These are phyloP conservation scores for Ogataea polymorpha DNA, from an alignment of 805 yeast species.

Conservation along the genomic window DNA sequence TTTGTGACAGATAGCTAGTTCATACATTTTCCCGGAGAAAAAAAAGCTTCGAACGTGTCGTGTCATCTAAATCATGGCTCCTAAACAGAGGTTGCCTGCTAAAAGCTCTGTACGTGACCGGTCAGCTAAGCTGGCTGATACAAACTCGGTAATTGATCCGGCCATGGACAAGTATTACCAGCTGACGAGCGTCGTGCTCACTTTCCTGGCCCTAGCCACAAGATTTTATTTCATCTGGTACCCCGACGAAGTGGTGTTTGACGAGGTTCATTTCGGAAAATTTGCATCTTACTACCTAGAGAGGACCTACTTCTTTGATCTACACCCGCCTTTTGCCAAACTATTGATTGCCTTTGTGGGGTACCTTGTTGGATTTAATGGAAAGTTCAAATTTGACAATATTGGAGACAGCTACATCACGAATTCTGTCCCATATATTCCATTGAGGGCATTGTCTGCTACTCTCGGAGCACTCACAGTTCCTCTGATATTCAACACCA, in stretches of 20 bases:
- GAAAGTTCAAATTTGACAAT: slow-evolving; percentile 85
- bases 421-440: slow-evolving; percentile 83
- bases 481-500: slow-evolving; percentile 77
- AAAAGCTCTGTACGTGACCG: slow-evolving; percentile 5
- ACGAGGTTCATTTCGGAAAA: slow-evolving; percentile 85
- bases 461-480: slow-evolving; percentile 78
- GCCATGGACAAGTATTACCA: slow-evolving; percentile 29
- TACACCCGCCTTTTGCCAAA: slow-evolving; percentile 98
- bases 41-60: slow-evolving; percentile 7
- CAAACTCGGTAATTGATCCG: slow-evolving; percentile 24
- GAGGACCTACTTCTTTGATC: slow-evolving; percentile 89
- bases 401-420: slow-evolving; percentile 79
- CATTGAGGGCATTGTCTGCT: slow-evolving; percentile 77
- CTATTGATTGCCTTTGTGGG: slow-evolving; percentile 88
- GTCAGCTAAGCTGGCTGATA: not conserved
- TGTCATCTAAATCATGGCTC: slow-evolving; percentile 21
- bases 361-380: slow-evolving; percentile 83
- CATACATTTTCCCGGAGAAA: not conserved
- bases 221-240: slow-evolving; percentile 60
- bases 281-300: slow-evolving; percentile 83
- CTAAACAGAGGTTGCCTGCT: slow-evolving; percentile 18
- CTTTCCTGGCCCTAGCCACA: slow-evolving; percentile 43
- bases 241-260: slow-evolving; percentile 78
- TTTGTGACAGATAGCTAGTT: slow-evolving; percentile 4
- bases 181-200: slow-evolving; percentile 37